Base-by-base conservation (phyloP, 2,329 filamentous ascomycete species). In the Penicillium brasilianum region DNA sequence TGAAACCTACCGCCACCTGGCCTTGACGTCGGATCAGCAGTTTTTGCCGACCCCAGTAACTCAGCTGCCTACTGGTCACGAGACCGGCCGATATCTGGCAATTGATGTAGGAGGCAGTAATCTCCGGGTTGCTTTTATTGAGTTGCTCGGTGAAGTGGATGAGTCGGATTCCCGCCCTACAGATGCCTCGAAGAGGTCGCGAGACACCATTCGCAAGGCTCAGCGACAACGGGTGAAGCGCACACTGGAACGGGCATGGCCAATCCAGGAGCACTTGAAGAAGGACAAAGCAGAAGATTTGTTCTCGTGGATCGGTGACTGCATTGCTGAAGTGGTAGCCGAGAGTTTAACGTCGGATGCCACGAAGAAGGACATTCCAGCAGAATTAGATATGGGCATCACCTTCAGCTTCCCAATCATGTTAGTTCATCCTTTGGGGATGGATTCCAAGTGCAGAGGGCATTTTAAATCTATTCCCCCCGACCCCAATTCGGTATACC, bases 241-340 rank as follows among this genome's bases (percentile, higher is more conserved):
- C 36, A 83, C 80, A 1, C 70, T 84, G 62, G 83, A 84, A 63
- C 81, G 75, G 65, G 77, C 78, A 62, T 85, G 83, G 83, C 82
- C 82, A 3, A 85, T 85, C 62, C 82, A 78, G 25, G 82, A 85
- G 55, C 83, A 84, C 71, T 62, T 85, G 69, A 84, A 84, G 66
- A 83, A 79, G 74, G 87, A 92, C 67, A 88, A 93, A 64, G 87
- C 89, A 1, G 87, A 92, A 59, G 87, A 88, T 59, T 80, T 94
- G 2, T 95, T 95, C 74, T 78, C 83, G n/a, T 95, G 91, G 91
- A 91, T 95, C 66, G 91, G 91, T 28, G 81, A 85, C 68, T 90
- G 89, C 70, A 91, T 95, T 67, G 89, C 89, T 14, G 83, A 89
- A 62, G 90, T 93, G 3, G 87, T 94, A 16, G 80, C 78, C 34